These are phyloP conservation scores for Russula sp. DNA, from an alignment of 768 basidiomycete species.

Conservation along the genomic window DNA sequence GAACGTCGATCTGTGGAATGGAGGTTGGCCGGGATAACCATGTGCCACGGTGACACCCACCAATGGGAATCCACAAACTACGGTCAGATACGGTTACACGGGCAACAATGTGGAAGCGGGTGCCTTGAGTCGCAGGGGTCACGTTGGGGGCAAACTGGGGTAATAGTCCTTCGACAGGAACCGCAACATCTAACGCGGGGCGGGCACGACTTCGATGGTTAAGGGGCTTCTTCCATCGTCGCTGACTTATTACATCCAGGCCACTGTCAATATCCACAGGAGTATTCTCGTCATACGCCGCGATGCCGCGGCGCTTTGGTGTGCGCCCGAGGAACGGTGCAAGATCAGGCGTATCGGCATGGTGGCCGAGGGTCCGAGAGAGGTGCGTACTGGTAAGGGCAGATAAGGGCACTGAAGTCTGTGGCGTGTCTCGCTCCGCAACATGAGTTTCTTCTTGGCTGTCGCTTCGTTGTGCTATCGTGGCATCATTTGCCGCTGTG, in stretches of 20 bases:
- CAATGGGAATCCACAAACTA: constrained; percentile 39
- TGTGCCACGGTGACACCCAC: constrained; percentile 28
- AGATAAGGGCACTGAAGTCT: constrained; percentile 11
- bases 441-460: not conserved
- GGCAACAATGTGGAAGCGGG: constrained; percentile 43
- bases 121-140: constrained; percentile 24
- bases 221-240: constrained; percentile 36
- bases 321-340: constrained; percentile 45
- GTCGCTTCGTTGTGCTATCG: not conserved
- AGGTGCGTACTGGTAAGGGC: constrained; percentile 33
- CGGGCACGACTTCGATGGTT: constrained; percentile 39
- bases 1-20: constrained; percentile 32
- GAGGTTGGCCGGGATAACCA: not conserved
- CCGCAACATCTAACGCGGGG: constrained; percentile 31
- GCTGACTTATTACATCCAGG: constrained; percentile 4
- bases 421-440: constrained; percentile 14
- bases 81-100: constrained; percentile 40
- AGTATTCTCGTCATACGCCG: constrained; percentile 33
- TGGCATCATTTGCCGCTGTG: constrained; percentile 1
- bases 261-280: constrained; percentile 32
- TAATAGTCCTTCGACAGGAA: not conserved
- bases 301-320: constrained; percentile 38
- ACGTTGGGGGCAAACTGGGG: not conserved
- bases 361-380: constrained; percentile 44
- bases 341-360: constrained; percentile 46